phyloP scores from a whole-genome alignment of 306 rosid genomes.

The Purshia tridentata region DNA sequence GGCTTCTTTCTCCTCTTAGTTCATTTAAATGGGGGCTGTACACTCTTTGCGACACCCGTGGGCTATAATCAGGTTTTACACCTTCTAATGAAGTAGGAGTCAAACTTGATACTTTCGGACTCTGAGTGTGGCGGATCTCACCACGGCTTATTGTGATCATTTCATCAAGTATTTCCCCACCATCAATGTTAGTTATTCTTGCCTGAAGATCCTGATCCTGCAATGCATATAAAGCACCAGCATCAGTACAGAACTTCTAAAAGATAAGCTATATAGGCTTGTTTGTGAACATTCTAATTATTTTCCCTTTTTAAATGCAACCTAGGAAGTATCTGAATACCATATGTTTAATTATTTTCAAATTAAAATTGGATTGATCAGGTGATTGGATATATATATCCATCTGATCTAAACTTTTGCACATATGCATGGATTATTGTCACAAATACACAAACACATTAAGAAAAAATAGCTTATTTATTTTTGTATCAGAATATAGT shows the following conservation, averaged over 20 bases:
- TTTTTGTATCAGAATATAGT: neutral
- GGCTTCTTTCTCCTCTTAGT: constrained; percentile 57
- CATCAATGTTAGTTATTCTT: constrained; percentile 43
- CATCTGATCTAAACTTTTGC: too few relatives aligned
- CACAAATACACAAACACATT: too few relatives aligned
- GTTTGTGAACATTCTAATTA: neutral
- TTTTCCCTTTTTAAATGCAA: neutral
- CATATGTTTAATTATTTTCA: too few relatives aligned
- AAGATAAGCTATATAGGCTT: neutral
- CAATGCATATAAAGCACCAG: constrained; percentile 13
- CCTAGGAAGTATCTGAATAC: too few relatives aligned
- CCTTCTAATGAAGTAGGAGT: constrained; percentile 56
- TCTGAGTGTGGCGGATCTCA: constrained; percentile 67
- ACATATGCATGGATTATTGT: too few relatives aligned
- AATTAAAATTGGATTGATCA: too few relatives aligned
- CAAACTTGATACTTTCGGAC: constrained; percentile 72
- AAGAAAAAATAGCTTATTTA: too few relatives aligned
- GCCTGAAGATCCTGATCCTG: constrained; percentile 54
- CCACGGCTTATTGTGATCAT: constrained; percentile 90
- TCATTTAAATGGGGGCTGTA: constrained; percentile 56
- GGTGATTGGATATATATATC: too few relatives aligned
- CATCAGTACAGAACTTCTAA: constrained; percentile 14
- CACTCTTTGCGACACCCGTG: constrained; percentile 32
- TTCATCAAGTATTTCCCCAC: constrained; percentile 87
- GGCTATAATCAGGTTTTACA: constrained; percentile 56